Evolutionary conservation across 2,329 filamentous ascomycete genomes (phyloP), one percentile per base, ranked within the genome.

Genomic region (Peltaster fructicola): DNA sequence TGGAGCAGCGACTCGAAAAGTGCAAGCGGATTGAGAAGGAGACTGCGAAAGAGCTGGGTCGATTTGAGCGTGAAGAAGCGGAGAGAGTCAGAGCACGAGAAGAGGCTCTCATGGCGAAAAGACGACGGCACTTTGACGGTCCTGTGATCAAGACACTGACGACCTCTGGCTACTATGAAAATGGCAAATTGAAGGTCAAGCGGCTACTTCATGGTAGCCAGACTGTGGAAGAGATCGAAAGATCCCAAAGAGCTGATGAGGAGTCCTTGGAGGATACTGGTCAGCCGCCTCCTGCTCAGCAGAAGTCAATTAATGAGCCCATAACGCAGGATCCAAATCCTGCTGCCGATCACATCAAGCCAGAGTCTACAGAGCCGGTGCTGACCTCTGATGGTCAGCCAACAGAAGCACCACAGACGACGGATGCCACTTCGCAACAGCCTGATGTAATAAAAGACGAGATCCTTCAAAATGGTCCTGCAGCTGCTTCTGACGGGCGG

Each of bases 91-190:
- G 85, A 40, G 78, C 91, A 44, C 67, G 85, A 32, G 67, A 71
- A 35, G 76, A 73, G 19, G 85, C 77, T 52, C 60, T 95, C 23
- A 82, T 85, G 18, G 88, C 85, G 8, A 59, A 95, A 38, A 78
- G 91, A 41, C 80, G 82, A 47, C 70, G 84, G 23, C 80, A 77
- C 24, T 63, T 95, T 6, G 73, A 85, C 26, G 88, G 88, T 0
- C 81, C 88, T 0, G 80, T 93, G 7, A 73, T 93, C 20, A 80
- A 79, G 2, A 85, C 78, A 50, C 93, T 84, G 75, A 95, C 84
- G 49, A 88, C 85, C n/a, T 67, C 80, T 34, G 78, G 78, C 16
- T 69, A 79, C 39, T 85, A 80, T 65, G 63, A 74, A 27, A 73
- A 80, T 40, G 76, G 75, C 13, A 77, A 73, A 45, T 57, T 84